Base-by-base conservation (phyloP, 306 rosid species). In the Quercus gilva region DNA sequence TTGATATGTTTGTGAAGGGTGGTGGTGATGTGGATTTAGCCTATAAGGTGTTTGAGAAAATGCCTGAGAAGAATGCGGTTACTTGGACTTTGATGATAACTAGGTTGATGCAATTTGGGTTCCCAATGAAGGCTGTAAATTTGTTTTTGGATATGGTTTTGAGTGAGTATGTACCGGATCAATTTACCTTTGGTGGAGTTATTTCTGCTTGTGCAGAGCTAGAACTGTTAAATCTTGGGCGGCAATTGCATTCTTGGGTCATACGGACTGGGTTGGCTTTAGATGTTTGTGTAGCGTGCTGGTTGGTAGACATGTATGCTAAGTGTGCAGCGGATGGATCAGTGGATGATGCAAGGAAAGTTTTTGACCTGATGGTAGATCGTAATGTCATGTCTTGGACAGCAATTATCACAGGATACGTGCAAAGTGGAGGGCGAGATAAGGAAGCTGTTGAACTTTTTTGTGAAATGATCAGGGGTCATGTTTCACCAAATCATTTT, bases 311-410 rank as follows among this genome's bases (percentile, higher is more conserved):
- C 68, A 65, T 90, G 92, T 88, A 87, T 82, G 87, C 87, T 7
- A 88, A 90, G 82, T 90, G 87, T 78, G 43, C 73, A 1, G 78
- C 63, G 49, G 76, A 77, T 57, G 92, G 84, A 41, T 75, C 84
- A 0, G 31, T 87, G 26, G 82, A 75, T 31, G 73, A 76, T 60
- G 71, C 90, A 31, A 85, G 91, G 71, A 85, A 63, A 77, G 80
- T 87, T 2, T 90, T 87, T 69, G 43, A 88, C 80, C 73, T 78
- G 6, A 88, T 87, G 83, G 52, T 71, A 3, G 71, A 75, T 53
- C 88, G 74, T 76, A 88, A 84, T 82, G 91, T 88, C 74, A 71
- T 90, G 87, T 86, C 91, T 41, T 90, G 94, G 94, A 90, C 94
- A 26, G 87, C 88, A 13, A 79, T 90, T 70, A 87, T 88, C 52